These are phyloP conservation scores for Raddia distichophylla DNA, from an alignment of 176 grass and related monocot species.

Conservation along the genomic window DNA sequence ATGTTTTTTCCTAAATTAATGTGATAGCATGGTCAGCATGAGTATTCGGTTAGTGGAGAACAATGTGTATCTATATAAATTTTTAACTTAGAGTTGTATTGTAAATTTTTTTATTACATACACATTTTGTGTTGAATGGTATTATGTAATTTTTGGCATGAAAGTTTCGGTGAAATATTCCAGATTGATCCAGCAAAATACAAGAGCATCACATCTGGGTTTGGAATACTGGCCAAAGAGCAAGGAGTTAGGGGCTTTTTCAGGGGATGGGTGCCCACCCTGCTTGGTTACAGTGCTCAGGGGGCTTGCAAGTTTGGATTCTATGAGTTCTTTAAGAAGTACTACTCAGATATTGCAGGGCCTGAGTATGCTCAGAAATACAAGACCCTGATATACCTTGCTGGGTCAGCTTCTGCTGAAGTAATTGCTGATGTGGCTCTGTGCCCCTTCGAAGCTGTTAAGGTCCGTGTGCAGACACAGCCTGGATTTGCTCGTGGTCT, in stretches of 20 bases:
- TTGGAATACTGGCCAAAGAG: conserved; percentile 65
- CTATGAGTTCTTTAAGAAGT: conserved; percentile 80
- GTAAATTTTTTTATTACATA: not conserved
- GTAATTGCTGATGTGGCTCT: conserved; percentile 69
- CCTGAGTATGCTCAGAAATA: conserved; percentile 63
- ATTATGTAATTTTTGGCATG: not conserved
- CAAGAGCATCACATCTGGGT: conserved; percentile 72
- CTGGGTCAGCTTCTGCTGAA: conserved; percentile 65
- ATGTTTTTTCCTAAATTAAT: not conserved
- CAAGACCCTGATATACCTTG: conserved; percentile 75
- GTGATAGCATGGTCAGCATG: not conserved
- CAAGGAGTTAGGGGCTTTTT: conserved; percentile 72
- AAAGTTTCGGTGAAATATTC: not conserved
- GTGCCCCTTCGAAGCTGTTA: conserved; percentile 72
- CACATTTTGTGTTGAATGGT: not conserved
- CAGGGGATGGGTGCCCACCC: conserved; percentile 71
- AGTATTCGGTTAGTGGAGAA: not conserved
- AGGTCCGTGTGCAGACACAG: conserved; percentile 73
- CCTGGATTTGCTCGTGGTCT: conserved; percentile 71
- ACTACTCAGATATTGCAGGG: conserved; percentile 72
- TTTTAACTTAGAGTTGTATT: not conserved
- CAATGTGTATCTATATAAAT: not conserved
- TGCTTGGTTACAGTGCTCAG: conserved; percentile 73
- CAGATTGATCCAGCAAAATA: conserved; percentile 72
- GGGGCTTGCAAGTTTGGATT: conserved; percentile 79